phyloP scores from a whole-genome alignment of 352 stramenopile species.

The Globisporangium ultimum region DNA sequence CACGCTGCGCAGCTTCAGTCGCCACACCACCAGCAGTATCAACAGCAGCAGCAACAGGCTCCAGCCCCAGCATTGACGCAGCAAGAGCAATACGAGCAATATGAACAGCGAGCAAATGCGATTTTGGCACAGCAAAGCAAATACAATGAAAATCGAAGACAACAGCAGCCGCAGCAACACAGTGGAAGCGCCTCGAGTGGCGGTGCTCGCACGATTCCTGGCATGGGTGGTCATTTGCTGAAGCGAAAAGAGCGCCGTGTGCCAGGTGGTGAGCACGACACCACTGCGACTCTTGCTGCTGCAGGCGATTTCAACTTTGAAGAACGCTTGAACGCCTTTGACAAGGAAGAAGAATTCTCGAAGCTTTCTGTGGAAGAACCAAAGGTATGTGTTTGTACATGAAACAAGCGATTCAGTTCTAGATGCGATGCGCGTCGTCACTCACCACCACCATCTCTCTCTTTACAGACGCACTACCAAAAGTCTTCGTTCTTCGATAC shows the following conservation, averaged over 20 bases:
- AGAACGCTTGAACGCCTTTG: constrained; percentile 54
- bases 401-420: too few relatives aligned
- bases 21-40: constrained; percentile 16
- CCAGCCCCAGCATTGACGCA: constrained; percentile 2
- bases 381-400: constrained; percentile 18
- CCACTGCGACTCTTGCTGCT: constrained; percentile 13
- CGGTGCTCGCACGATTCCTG: constrained; percentile 56
- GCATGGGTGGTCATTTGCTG: constrained; percentile 79
- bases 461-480: constrained; percentile 67
- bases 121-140: constrained; percentile 15
- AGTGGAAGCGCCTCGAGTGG: constrained; percentile 9
- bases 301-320: constrained; percentile 73
- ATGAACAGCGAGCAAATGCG: constrained; percentile 17
- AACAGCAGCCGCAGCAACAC: constrained; percentile 12
- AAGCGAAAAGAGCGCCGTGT: constrained; percentile 75
- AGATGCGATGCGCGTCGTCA: too few relatives aligned
- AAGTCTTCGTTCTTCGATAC: constrained; percentile 91
- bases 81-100: constrained; percentile 16
- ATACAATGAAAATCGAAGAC: constrained; percentile 15
- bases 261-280: constrained; percentile 29
- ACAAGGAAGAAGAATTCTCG: constrained; percentile 79
- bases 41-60: constrained; percentile 9
- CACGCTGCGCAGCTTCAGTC: constrained; percentile 19
- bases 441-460: not conserved
- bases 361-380: constrained; percentile 55